Percentiles rank a stretch among this genome's conserved stretches.
These are phyloP conservation scores for Miscanthus lutarioriparius DNA, from an alignment of 176 grass and related monocot genomes.

Conservation along the genomic window DNA sequence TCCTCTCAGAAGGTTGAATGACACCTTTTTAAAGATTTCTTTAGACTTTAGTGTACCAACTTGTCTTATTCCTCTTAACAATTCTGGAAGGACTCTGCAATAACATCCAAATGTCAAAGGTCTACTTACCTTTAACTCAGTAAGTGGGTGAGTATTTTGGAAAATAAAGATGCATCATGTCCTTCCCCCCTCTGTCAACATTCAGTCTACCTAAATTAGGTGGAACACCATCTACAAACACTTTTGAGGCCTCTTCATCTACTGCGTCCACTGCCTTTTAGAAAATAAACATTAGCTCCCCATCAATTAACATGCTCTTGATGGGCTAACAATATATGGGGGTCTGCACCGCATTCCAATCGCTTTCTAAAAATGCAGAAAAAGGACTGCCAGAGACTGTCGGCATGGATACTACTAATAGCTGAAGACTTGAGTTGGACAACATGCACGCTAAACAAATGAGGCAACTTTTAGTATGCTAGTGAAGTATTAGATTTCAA, in stretches of 20 bases:
- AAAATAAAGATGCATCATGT: neutral
- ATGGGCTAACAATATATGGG: slow-evolving; percentile 7
- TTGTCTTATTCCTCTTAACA: slow-evolving; percentile 8
- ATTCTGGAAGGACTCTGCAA: neutral
- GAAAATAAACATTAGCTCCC: neutral
- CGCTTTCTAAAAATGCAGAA: neutral
- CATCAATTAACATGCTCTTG: slow-evolving; percentile 17
- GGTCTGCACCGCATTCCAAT: neutral
- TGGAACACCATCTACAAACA: neutral
- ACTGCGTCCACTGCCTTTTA: neutral
- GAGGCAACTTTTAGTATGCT: slow-evolving; percentile 13
- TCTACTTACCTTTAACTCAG: neutral
- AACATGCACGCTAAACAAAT: slow-evolving; percentile 26
- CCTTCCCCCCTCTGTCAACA: neutral
- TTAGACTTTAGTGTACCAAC: neutral
- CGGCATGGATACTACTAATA: slow-evolving; percentile 13
- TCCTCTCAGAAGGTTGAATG: neutral
- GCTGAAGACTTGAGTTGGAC: neutral
- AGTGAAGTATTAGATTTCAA: slow-evolving; percentile 33
- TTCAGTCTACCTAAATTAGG: slow-evolving; percentile 36
- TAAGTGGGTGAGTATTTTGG: neutral
- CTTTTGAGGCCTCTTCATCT: slow-evolving; percentile 19
- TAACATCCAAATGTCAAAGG: neutral
- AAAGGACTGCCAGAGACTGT: neutral
- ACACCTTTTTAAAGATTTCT: neutral